Percentiles rank a stretch among this genome's conserved stretches.
Conservation (phyloP, 2,329 filamentous ascomycete species). For the Camptophora hylomeconis region DNA sequence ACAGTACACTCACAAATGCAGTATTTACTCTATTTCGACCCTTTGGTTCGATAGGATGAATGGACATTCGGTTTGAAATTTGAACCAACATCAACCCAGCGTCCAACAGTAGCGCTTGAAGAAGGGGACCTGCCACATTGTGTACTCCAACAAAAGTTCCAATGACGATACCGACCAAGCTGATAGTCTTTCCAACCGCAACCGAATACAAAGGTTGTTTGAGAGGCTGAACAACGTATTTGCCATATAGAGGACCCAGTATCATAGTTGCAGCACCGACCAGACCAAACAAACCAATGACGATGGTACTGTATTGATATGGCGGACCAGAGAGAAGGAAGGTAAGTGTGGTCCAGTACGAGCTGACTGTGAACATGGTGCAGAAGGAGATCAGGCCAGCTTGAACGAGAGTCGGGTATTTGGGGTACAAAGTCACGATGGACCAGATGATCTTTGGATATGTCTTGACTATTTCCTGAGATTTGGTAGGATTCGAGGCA, state of each 20-base stretch:
- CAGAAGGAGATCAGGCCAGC: constrained; percentile 53
- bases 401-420: constrained; percentile 56
- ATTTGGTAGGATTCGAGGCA: constrained; percentile 48
- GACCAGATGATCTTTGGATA: constrained; percentile 54
- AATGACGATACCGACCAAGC: constrained; percentile 48
- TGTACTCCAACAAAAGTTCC: constrained; percentile 55
- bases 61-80: constrained; percentile 56
- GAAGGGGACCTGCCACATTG: constrained; percentile 54
- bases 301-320: constrained; percentile 52
- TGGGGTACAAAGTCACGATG: constrained; percentile 49
- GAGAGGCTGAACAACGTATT: constrained; percentile 24
- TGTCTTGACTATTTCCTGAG: constrained; percentile 21
- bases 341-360: constrained; percentile 62
- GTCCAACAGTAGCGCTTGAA: constrained; percentile 59
- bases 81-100: constrained; percentile 59
- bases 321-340: constrained; percentile 60
- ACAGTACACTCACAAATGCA: constrained; percentile 63
- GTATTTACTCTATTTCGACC: constrained; percentile 66
- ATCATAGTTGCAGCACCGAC: constrained; percentile 59
- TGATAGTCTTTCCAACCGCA: constrained; percentile 45
- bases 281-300: constrained; percentile 65
- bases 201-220: constrained; percentile 53
- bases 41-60: constrained; percentile 59
- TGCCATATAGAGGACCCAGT: constrained; percentile 54
- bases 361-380: constrained; percentile 47